Evolutionary conservation across 2,329 filamentous ascomycete species (phyloP), one percentile per base, ranked within the genome.

Genomic region (Parasarocladium wereldwijsianum): DNA sequence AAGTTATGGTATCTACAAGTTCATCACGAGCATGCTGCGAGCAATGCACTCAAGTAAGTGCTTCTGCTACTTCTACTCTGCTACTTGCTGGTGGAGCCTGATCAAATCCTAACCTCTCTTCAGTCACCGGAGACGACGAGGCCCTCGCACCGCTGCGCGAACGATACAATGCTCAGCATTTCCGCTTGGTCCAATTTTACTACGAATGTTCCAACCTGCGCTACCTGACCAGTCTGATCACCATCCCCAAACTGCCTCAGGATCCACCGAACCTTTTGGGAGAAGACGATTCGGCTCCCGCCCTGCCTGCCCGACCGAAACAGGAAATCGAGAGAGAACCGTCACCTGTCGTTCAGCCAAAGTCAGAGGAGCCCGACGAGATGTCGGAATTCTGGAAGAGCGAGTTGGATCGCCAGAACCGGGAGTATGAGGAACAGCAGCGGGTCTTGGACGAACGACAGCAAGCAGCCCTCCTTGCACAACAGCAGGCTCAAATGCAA

Each of bases 1-100:
- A 61, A 96, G 85, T 51, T 98, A 96, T 55, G 90, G 90, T 27
- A 96, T 98, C 43, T 98, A 98, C 66, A 96, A 96, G 57, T 98
- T 98, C 52, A 86, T 94, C 40, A 98, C 90, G 0, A 98, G 90
- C 77, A 98, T 98, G 90, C 59, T 98, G 37, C 74, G 90, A 33
- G 90, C 90, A 11, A 94, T 98, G 86, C 87, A 98, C 52, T 87
- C 82, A 3, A 85, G 81, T 86, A 62, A 49, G 76, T 58, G 28
- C 15, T 20, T 8, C 31, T 17, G 8, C 13, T 4, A n/a, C 8
- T 3, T 4, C 1, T n/a, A 15, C 26, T 10, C 18, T 21, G 19
- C 18, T 13, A n/a, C 19, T 15, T 8, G 19, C 20, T 21, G 13
- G 9, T n/a, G 7, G 4, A 17, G 6, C 4, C 13, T 8, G 4